A percentile compares a stretch with the other conserved stretches of the same genome.
These are phyloP conservation scores for Nephelium lappaceum DNA, from an alignment of 345 rosid species.

Conservation along the genomic window DNA sequence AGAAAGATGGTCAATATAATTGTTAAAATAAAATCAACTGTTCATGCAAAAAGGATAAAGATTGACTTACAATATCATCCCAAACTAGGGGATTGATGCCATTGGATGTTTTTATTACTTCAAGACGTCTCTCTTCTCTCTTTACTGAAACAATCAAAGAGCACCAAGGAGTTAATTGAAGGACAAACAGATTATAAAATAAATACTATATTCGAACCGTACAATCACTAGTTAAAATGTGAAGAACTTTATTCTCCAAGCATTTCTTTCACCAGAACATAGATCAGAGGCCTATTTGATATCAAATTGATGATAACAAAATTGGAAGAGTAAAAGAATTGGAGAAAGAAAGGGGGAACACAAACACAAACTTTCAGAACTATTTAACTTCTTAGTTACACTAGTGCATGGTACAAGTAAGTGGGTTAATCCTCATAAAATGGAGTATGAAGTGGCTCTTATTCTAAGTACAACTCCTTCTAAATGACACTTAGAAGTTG, in stretches of 20 bases:
- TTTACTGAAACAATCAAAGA: slow-evolving; percentile 56
- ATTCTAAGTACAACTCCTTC: not conserved
- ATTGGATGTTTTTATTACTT: slow-evolving; percentile 70
- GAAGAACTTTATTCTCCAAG: not conserved
- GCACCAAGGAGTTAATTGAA: not conserved
- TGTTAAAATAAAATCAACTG: slow-evolving; percentile 2
- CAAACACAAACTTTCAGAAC: not conserved
- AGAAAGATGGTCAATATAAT: slow-evolving; percentile 29
- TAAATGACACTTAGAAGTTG: not conserved
- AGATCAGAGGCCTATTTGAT: not conserved
- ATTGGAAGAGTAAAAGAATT: not conserved
- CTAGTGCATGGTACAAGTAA: not conserved
- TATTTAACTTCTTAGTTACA: not conserved
- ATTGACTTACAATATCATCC: slow-evolving; percentile 77
- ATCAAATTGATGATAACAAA: not conserved
- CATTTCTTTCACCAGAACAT: not conserved
- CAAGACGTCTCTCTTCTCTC: slow-evolving; percentile 74
- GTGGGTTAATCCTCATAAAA: not conserved
- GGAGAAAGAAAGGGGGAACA: not conserved
- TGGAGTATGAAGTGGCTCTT: not conserved
- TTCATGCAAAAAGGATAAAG: not conserved
- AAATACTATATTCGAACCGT: not conserved
- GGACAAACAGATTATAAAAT: not conserved
- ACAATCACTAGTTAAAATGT: not conserved
- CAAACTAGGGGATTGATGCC: slow-evolving; percentile 78